A percentile compares a stretch with the other conserved stretches of the same genome.
phyloP scores from a whole-genome alignment of 108 stramenopile genomes.

The Bacterosira constricta region DNA sequence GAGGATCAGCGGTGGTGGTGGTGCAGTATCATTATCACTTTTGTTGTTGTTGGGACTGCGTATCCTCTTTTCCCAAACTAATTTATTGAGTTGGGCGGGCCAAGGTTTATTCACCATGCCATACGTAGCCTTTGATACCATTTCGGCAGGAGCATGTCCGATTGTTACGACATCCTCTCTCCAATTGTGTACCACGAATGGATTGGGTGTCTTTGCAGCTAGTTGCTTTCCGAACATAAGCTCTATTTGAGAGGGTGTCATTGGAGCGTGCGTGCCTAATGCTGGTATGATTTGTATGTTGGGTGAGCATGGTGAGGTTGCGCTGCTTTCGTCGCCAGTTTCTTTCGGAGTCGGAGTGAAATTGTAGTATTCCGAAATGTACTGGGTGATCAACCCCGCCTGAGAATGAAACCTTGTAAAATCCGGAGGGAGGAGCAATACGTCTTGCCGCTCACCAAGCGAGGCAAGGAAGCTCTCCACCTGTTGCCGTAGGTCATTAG shows the following conservation, averaged over 20 bases:
- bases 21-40: slow-evolving; percentile 7
- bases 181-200: slow-evolving; percentile 95
- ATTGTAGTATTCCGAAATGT: slow-evolving; percentile 88
- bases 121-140: slow-evolving; percentile 76
- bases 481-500: slow-evolving; percentile 38
- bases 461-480: slow-evolving; percentile 55
- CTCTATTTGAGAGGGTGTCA: slow-evolving; percentile 81
- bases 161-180: slow-evolving; percentile 94
- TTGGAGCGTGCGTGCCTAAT: slow-evolving; percentile 92
- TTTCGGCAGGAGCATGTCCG: slow-evolving; percentile 80
- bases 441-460: slow-evolving; percentile 75
- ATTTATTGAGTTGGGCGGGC: slow-evolving; percentile 94
- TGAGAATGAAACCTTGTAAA: slow-evolving; percentile 91
- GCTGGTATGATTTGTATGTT: slow-evolving; percentile 87
- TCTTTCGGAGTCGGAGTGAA: slow-evolving; percentile 35
- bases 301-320: slow-evolving; percentile 4
- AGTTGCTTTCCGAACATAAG: slow-evolving; percentile 85
- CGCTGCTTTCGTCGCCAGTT: neutral
- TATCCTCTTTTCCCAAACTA: slow-evolving; percentile 86
- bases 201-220: slow-evolving; percentile 29
- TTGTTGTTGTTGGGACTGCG: slow-evolving; percentile 20
- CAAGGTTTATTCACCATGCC: slow-evolving; percentile 75
- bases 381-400: slow-evolving; percentile 82
- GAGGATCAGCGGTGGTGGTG: slow-evolving; percentile 61
- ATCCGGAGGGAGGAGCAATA: slow-evolving; percentile 90